These are phyloP conservation scores for Striga hermonthica DNA, from an alignment of 305 asterid species.

Conservation along the genomic window DNA sequence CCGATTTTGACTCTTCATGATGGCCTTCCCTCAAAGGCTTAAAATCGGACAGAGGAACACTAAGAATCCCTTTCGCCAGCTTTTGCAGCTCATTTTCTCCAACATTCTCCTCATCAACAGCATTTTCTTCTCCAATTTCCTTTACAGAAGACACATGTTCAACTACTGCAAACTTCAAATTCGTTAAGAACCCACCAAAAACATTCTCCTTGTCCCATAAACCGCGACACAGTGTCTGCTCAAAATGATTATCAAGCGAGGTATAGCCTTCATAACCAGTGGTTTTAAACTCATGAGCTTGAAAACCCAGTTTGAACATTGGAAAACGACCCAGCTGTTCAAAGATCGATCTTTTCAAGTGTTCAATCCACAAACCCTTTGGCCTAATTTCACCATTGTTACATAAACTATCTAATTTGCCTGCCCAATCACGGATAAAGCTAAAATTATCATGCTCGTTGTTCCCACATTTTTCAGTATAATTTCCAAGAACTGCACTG, in stretches of 20 bases:
- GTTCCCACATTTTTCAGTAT: slow-evolving; percentile 39
- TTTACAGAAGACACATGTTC: slow-evolving; percentile 41
- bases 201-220: slow-evolving; percentile 61
- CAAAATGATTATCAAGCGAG: slow-evolving; percentile 40
- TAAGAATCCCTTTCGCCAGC: slow-evolving; percentile 54
- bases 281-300: slow-evolving; percentile 40
- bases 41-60: slow-evolving; percentile 57
- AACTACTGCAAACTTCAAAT: slow-evolving; percentile 64
- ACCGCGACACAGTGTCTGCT: slow-evolving; percentile 40
- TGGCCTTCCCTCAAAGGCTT: slow-evolving; percentile 27
- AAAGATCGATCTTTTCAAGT: slow-evolving; percentile 47
- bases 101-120: slow-evolving; percentile 43
- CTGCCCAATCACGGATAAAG: not conserved
- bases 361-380: slow-evolving; percentile 47
- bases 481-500: slow-evolving; percentile 47
- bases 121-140: slow-evolving; percentile 42
- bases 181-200: slow-evolving; percentile 56
- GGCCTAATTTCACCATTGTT: slow-evolving; percentile 23
- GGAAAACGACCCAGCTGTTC: slow-evolving; percentile 60
- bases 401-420: slow-evolving; percentile 32
- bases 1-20: no score
- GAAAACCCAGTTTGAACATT: slow-evolving; percentile 43
- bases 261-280: slow-evolving; percentile 25
- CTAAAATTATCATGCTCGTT: slow-evolving; percentile 18
- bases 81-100: slow-evolving; percentile 45